Conservation (phyloP, 2,329 filamentous ascomycete species). For the Akanthomyces muscarius region DNA sequence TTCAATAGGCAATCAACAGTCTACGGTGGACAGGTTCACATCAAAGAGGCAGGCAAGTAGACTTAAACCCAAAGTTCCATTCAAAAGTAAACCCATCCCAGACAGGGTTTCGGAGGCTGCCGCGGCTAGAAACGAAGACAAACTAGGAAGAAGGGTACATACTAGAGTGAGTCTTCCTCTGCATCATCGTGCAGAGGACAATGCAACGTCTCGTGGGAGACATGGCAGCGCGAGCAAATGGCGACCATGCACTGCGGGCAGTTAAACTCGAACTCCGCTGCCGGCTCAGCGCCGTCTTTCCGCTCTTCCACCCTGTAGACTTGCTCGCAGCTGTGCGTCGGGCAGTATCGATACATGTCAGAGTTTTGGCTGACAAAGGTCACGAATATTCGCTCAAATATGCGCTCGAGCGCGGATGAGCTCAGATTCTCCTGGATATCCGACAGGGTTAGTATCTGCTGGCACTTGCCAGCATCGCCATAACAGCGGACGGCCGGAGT, state of each 20-base stretch:
- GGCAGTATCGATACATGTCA: slow-evolving; percentile 12
- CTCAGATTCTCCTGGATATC: slow-evolving; percentile 3
- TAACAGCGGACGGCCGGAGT: slow-evolving; percentile 11
- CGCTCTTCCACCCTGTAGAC: slow-evolving; percentile 6
- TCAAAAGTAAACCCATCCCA: no score
- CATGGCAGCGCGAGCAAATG: slow-evolving; percentile 13
- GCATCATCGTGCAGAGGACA: neutral
- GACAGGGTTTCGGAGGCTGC: no score
- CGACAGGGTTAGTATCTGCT: neutral
- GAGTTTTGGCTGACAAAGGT: slow-evolving; percentile 10
- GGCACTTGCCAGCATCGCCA: slow-evolving; percentile 10
- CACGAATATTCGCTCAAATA: slow-evolving; percentile 10
- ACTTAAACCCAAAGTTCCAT: no score
- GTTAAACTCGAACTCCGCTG: slow-evolving; percentile 10
- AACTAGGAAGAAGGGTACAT: neutral
- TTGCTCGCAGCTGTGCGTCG: slow-evolving; percentile 10
- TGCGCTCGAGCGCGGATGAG: slow-evolving; percentile 8
- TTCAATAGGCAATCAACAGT: no score
- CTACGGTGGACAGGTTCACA: no score
- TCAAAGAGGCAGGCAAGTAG: no score
- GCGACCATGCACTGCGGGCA: slow-evolving; percentile 13
- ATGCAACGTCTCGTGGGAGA: slow-evolving; percentile 13
- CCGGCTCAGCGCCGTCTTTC: neutral
- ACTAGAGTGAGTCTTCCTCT: neutral
- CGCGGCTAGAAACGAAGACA: no score